A percentile compares a stretch with the other conserved stretches of the same genome.
These are phyloP conservation scores for Fusarium ambrosium DNA, from an alignment of 2,329 filamentous ascomycete species.

Conservation along the genomic window DNA sequence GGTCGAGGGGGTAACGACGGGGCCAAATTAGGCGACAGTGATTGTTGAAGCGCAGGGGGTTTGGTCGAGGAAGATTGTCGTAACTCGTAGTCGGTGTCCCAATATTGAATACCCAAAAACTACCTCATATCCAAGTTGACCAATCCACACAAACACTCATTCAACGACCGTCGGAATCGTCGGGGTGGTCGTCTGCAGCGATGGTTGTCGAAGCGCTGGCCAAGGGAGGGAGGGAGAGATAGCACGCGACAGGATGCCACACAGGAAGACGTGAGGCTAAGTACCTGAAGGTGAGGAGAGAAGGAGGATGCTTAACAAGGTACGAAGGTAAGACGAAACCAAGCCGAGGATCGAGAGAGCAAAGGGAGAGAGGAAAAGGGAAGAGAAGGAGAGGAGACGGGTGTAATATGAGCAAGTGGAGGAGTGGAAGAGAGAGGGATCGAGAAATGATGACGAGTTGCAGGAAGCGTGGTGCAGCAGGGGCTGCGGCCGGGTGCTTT, in stretches of 20 bases:
- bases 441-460: slow-evolving; percentile 48
- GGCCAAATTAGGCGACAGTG: slow-evolving; percentile 14
- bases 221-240: slow-evolving; percentile 28
- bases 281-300: slow-evolving; percentile 28
- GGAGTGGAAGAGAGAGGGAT: slow-evolving; percentile 45
- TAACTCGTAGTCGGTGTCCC: slow-evolving; percentile 40
- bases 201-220: slow-evolving; percentile 41
- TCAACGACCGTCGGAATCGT: slow-evolving; percentile 35
- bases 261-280: slow-evolving; percentile 32
- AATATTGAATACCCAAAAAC: slow-evolving; percentile 53
- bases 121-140: slow-evolving; percentile 53
- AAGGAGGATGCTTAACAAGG: slow-evolving; percentile 33
- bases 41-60: slow-evolving; percentile 18
- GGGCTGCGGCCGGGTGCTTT: slow-evolving; percentile 26
- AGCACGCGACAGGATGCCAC: slow-evolving; percentile 47
- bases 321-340: slow-evolving; percentile 38
- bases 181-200: slow-evolving; percentile 39
- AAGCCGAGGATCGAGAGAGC: slow-evolving; percentile 40
- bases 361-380: slow-evolving; percentile 29
- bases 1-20: slow-evolving; percentile 18
- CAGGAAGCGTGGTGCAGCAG: slow-evolving; percentile 43
- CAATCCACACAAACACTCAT: slow-evolving; percentile 39
- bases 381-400: slow-evolving; percentile 41
- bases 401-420: slow-evolving; percentile 43
- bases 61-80: slow-evolving; percentile 36